Conservation (phyloP, 345 rosid genomes). For the Lumnitzera racemosa region DNA sequence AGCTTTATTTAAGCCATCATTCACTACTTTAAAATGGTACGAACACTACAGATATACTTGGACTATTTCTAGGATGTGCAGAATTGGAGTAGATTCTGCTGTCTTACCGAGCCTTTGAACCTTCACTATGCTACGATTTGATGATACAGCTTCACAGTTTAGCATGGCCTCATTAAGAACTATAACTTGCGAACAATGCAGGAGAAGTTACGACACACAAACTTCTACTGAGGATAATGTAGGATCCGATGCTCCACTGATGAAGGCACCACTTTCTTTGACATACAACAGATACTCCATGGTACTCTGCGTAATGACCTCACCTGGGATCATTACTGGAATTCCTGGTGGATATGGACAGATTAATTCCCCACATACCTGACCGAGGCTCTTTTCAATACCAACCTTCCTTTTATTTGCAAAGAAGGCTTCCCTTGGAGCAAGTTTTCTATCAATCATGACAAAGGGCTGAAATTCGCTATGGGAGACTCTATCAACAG, state of each 20-base stretch:
- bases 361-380: slow-evolving; percentile 46
- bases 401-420: slow-evolving; percentile 30
- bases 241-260: slow-evolving; percentile 53
- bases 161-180: too few relatives aligned
- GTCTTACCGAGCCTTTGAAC: too few relatives aligned
- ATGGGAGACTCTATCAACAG: slow-evolving; percentile 4
- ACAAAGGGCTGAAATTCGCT: slow-evolving; percentile 23
- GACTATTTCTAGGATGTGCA: too few relatives aligned
- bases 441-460: slow-evolving; percentile 24
- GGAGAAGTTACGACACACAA: slow-evolving; percentile 12
- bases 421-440: slow-evolving; percentile 56
- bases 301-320: slow-evolving; percentile 33
- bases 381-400: slow-evolving; percentile 32
- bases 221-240: slow-evolving; percentile 34
- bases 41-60: too few relatives aligned
- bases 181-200: too few relatives aligned
- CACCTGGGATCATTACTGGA: slow-evolving; percentile 46
- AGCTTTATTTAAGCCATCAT: too few relatives aligned
- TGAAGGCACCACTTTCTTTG: slow-evolving; percentile 26
- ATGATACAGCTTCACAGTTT: too few relatives aligned
- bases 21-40: too few relatives aligned
- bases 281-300: slow-evolving; percentile 34
- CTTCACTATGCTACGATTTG: too few relatives aligned
- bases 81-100: too few relatives aligned
- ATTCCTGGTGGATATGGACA: slow-evolving; percentile 65